Evolutionary conservation across 768 basidiomycete genomes (phyloP).

Genomic region (Tricholomella constricta): DNA sequence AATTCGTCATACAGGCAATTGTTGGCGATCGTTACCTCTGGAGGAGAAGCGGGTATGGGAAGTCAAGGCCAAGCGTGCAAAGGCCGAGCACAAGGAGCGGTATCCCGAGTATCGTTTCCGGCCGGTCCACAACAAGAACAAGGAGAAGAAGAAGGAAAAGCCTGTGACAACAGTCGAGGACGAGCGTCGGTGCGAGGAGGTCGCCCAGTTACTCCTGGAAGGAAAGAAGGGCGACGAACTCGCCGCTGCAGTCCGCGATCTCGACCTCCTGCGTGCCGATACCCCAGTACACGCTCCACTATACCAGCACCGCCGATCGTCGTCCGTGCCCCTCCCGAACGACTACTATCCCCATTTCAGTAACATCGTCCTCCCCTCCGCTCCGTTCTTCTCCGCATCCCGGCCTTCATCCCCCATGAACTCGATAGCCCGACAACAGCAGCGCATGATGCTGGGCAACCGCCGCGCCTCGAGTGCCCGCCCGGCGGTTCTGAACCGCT

Average conservation of each 20-base stretch:
- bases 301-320: slow-evolving; percentile 54
- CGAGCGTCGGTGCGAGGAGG: slow-evolving; percentile 67
- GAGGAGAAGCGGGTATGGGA: slow-evolving; percentile 78
- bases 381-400: slow-evolving; percentile 44
- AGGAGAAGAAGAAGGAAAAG: slow-evolving; percentile 43
- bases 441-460: slow-evolving; percentile 42
- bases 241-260: slow-evolving; percentile 56
- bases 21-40: slow-evolving; percentile 72
- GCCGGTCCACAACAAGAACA: slow-evolving; percentile 56
- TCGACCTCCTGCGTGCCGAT: slow-evolving; percentile 41
- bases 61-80: slow-evolving; percentile 68
- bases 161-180: slow-evolving; percentile 46
- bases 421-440: slow-evolving; percentile 44
- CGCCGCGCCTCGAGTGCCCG: slow-evolving; percentile 53
- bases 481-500: slow-evolving; percentile 36
- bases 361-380: slow-evolving; percentile 45
- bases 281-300: slow-evolving; percentile 15
- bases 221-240: slow-evolving; percentile 74
- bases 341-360: slow-evolving; percentile 29
- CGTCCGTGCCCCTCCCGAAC: slow-evolving; percentile 63
- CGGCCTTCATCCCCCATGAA: slow-evolving; percentile 46
- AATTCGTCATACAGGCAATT: slow-evolving; percentile 55
- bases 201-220: slow-evolving; percentile 62
- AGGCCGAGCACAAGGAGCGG: slow-evolving; percentile 66
- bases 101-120: slow-evolving; percentile 70